A percentile compares a stretch with the other conserved stretches of the same genome.
Conservation (phyloP, 345 rosid genomes). For the Erodium maritimum region DNA sequence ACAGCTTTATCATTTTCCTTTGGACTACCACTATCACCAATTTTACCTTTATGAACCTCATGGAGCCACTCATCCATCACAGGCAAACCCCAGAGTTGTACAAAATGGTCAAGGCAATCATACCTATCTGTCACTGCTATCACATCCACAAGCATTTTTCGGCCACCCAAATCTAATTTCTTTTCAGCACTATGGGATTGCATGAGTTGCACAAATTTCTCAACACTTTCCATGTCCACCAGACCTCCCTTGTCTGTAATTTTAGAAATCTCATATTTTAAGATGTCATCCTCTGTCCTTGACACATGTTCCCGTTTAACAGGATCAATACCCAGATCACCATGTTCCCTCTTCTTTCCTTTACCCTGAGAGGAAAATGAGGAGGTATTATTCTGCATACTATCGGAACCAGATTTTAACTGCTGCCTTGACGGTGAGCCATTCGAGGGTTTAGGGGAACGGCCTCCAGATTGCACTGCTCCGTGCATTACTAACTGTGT, state of each 20-base stretch:
- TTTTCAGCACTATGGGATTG: slow-evolving; percentile 48
- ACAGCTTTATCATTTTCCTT: slow-evolving; percentile 53
- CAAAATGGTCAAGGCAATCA: slow-evolving; percentile 69
- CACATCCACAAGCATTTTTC: slow-evolving; percentile 56
- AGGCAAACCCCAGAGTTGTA: slow-evolving; percentile 71
- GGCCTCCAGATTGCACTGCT: slow-evolving; percentile 64
- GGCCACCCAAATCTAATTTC: slow-evolving; percentile 54
- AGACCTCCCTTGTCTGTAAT: slow-evolving; percentile 74
- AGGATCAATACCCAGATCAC: slow-evolving; percentile 58
- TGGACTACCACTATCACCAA: slow-evolving; percentile 51
- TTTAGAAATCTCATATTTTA: slow-evolving; percentile 60
- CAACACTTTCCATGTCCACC: slow-evolving; percentile 65
- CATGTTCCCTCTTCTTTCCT: slow-evolving; percentile 90
- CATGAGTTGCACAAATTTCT: slow-evolving; percentile 75
- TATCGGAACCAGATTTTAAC: slow-evolving; percentile 49
- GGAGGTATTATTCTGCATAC: slow-evolving; percentile 42
- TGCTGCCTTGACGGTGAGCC: slow-evolving; percentile 69
- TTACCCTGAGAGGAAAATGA: slow-evolving; percentile 58
- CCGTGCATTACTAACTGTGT: slow-evolving; percentile 67
- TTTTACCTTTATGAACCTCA: slow-evolving; percentile 80
- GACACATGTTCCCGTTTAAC: slow-evolving; percentile 50
- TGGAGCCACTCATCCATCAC: slow-evolving; percentile 96
- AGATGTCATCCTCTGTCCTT: slow-evolving; percentile 44
- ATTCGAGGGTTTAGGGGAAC: slow-evolving; percentile 67
- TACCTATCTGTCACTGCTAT: slow-evolving; percentile 68